Evolutionary conservation across 108 stramenopile genomes (phyloP).

Genomic region (Craspedostauros australis): DNA sequence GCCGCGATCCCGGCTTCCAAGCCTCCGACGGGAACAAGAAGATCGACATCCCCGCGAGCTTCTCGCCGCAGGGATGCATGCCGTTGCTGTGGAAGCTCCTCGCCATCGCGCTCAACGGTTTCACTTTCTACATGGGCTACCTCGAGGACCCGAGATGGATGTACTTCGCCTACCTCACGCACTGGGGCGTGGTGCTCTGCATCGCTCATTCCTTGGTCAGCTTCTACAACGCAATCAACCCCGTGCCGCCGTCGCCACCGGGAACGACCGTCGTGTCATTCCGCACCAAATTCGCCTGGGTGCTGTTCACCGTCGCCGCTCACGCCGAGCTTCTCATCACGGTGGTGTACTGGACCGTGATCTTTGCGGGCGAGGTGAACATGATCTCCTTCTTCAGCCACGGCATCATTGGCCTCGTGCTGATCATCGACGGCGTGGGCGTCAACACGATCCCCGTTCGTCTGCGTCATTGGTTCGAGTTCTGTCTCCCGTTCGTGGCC

Average conservation of each 20-base stretch:
- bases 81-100: background rate
- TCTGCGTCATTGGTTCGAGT: conserved; percentile 24
- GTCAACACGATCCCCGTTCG: conserved; percentile 24
- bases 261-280: conserved; percentile 4
- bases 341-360: background rate
- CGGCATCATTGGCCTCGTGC: conserved; percentile 1
- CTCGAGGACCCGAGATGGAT: background rate
- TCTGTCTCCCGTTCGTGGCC: conserved; percentile 11
- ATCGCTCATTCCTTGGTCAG: background rate
- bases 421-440: conserved; percentile 23
- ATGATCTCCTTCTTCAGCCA: background rate
- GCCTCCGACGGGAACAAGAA: background rate
- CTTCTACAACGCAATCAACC: background rate
- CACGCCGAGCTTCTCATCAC: background rate
- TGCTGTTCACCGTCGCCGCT: conserved; percentile 1
- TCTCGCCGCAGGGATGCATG: background rate
- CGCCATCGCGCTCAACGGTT: background rate
- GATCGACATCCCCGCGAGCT: conserved; percentile 4
- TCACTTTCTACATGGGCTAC: background rate
- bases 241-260: background rate
- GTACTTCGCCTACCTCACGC: conserved; percentile 1
- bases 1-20: conserved; percentile 1
- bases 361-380: background rate
- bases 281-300: background rate
- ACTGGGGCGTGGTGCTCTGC: conserved; percentile 1